These are phyloP conservation scores for Fagopyrum tataricum DNA, from an alignment of 148 eudicot genomes.

Conservation along the genomic window DNA sequence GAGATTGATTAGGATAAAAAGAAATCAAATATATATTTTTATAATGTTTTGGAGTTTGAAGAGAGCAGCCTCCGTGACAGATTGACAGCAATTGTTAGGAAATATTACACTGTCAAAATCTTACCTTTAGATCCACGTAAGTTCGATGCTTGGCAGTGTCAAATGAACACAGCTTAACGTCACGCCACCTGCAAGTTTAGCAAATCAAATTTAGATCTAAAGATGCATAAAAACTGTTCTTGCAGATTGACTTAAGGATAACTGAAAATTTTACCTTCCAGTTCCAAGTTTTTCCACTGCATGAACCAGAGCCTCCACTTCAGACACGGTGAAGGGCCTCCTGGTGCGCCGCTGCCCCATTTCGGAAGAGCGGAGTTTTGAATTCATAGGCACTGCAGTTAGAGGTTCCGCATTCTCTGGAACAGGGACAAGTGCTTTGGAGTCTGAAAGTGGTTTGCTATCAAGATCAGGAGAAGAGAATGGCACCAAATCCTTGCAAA, in stretches of 20 bases:
- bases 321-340: constrained; percentile 89
- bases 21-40: background rate
- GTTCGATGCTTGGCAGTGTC: constrained; percentile 91
- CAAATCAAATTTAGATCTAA: background rate
- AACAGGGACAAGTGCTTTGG: constrained; percentile 58
- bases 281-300: constrained; percentile 99
- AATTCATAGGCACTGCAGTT: constrained; percentile 53
- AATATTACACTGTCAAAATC: background rate
- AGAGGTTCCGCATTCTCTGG: constrained; percentile 54
- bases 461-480: constrained; percentile 25
- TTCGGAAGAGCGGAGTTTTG: constrained; percentile 56
- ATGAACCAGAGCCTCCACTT: constrained; percentile 92
- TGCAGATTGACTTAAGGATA: background rate
- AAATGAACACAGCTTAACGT: constrained; percentile 82
- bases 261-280: constrained; percentile 53
- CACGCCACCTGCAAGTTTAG: constrained; percentile 79
- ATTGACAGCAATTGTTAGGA: background rate
- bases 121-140: constrained; percentile 97
- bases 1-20: background rate
- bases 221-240: background rate
- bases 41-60: background rate
- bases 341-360: constrained; percentile 85
- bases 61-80: background rate
- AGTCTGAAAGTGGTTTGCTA: constrained; percentile 32
- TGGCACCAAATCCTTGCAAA: constrained; percentile 39